Evolutionary conservation across 106 monocot genomes (phyloP).

Genomic region (Apostasia ramifera): DNA sequence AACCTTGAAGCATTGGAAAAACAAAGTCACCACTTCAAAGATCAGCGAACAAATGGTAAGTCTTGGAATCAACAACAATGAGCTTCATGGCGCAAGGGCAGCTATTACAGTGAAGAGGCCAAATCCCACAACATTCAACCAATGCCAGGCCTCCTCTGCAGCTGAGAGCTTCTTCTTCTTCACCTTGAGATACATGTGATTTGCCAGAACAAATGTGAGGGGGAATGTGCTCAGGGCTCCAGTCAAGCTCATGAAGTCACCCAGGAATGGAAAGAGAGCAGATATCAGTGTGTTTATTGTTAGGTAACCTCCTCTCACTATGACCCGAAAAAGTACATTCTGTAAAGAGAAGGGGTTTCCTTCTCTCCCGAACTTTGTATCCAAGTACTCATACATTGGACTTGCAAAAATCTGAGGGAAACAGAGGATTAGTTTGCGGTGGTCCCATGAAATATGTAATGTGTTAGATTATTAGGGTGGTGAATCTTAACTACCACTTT

Average conservation of each 20-base stretch:
- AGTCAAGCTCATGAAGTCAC: conserved; percentile 91
- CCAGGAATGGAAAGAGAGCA: conserved; percentile 78
- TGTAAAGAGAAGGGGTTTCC: conserved; percentile 46
- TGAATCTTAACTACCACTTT: no score
- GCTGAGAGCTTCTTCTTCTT: conserved; percentile 51
- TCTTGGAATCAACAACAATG: conserved; percentile 58
- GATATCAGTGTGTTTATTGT: conserved; percentile 70
- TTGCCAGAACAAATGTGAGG: conserved; percentile 88
- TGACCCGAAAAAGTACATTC: conserved; percentile 60
- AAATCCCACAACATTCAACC: conserved; percentile 74
- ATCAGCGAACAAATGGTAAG: conserved; percentile 81
- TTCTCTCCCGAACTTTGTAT: conserved; percentile 57
- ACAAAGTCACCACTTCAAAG: conserved; percentile 23
- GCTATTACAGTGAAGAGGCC: conserved; percentile 47
- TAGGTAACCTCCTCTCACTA: conserved; percentile 78
- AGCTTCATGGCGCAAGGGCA: conserved; percentile 61
- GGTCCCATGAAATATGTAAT: no score
- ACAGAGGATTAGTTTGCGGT: neutral
- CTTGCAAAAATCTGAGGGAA: conserved; percentile 76
- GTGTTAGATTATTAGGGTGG: no score
- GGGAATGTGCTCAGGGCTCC: conserved; percentile 87
- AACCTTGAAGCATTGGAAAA: no score
- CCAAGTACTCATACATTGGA: conserved; percentile 88
- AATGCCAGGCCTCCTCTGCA: conserved; percentile 61
- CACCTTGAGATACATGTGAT: conserved; percentile 78